Conservation (phyloP, 2,329 filamentous ascomycete species). For the Aspergillus sp. region DNA sequence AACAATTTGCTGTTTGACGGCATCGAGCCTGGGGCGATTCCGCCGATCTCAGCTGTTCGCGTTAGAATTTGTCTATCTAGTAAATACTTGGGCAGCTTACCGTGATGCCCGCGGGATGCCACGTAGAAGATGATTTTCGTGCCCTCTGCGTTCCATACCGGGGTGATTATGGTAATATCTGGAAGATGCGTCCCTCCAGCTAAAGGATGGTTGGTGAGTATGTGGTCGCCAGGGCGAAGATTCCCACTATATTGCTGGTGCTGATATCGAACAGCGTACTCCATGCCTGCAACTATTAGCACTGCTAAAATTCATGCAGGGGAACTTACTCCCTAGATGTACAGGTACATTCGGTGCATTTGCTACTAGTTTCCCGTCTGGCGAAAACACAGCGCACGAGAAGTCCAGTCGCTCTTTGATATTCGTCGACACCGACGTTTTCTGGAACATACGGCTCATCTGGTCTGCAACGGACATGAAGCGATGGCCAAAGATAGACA, state of each 20-base stretch:
- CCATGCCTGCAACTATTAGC: conserved; percentile 53
- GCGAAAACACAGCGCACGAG: conserved; percentile 78
- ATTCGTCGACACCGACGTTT: conserved; percentile 61
- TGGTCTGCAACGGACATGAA: conserved; percentile 63
- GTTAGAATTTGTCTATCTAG: too few species aligned
- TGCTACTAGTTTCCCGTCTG: conserved; percentile 68
- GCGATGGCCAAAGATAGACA: conserved; percentile 56
- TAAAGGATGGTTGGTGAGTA: conserved; percentile 82
- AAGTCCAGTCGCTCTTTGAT: conserved; percentile 87
- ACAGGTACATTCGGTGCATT: conserved; percentile 77
- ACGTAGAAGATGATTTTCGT: conserved; percentile 79
- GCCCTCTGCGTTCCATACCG: conserved; percentile 66
- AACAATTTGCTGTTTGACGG: conserved; percentile 57
- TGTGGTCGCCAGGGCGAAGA: conserved; percentile 74
- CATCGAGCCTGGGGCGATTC: conserved; percentile 80
- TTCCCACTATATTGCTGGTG: conserved; percentile 78
- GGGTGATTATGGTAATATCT: conserved; percentile 78
- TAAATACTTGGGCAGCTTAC: too few species aligned
- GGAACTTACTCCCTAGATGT: conserved; percentile 58
- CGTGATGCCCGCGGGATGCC: conserved; percentile 76
- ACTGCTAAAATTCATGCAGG: too few species aligned
- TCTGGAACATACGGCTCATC: conserved; percentile 59
- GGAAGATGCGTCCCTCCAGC: conserved; percentile 82
- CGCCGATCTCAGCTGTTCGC: conserved; percentile 67
- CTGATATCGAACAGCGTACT: conserved; percentile 77